Conservation (phyloP, 208 protist genomes). For the Phytomonas sp. region DNA sequence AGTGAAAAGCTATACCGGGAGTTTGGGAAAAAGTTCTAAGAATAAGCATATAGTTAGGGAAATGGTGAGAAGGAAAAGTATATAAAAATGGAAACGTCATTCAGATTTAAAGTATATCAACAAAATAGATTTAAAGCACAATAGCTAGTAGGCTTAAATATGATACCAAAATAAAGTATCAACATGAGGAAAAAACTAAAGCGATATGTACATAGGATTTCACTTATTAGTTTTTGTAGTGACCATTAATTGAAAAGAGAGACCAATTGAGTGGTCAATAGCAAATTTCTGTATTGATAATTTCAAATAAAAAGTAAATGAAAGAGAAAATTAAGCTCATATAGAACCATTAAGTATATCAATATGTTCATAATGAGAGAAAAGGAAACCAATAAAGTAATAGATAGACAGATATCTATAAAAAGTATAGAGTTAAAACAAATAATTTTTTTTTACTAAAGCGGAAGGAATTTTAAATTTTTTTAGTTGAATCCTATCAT, state of each 20-base stretch:
- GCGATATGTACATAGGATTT: neutral
- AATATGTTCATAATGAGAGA: slow-evolving; percentile 10
- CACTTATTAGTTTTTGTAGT: neutral
- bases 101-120: slow-evolving; percentile 10
- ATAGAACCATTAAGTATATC: slow-evolving; percentile 1
- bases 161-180: neutral
- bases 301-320: neutral
- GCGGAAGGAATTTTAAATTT: neutral
- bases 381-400: slow-evolving; percentile 10
- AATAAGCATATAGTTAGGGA: neutral
- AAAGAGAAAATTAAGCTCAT: neutral
- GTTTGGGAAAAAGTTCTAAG: slow-evolving; percentile 2
- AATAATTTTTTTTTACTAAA: slow-evolving; percentile 6
- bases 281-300: neutral
- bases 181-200: slow-evolving; percentile 11
- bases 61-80: neutral
- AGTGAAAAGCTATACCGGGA: neutral
- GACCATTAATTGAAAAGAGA: neutral
- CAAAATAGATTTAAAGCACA: neutral
- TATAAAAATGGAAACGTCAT: neutral
- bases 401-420: slow-evolving; percentile 10
- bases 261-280: neutral
- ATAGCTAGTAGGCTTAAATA: neutral
- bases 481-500: neutral
- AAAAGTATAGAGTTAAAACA: slow-evolving; percentile 12